Conservation (phyloP, 2,329 filamentous ascomycete species). For the Helicocarpus griseus region DNA sequence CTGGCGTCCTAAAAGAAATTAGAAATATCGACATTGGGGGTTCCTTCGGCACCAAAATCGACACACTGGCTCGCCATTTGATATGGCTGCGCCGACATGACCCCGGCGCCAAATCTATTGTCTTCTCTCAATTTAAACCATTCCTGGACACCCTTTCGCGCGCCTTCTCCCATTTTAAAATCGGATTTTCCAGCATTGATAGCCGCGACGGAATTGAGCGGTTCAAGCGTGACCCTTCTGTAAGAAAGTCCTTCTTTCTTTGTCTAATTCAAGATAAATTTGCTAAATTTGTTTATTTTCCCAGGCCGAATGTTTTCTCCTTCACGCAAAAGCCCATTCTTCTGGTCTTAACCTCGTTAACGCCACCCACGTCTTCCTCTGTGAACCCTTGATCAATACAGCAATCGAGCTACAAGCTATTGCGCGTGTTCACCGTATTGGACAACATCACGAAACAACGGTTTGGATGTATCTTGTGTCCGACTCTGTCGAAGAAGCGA, state of each 20-base stretch:
- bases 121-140: slow-evolving; percentile 86
- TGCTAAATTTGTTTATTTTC: slow-evolving; percentile 8
- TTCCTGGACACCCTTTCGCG: slow-evolving; percentile 65
- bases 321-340: slow-evolving; percentile 81
- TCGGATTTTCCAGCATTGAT: slow-evolving; percentile 64
- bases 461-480: slow-evolving; percentile 94
- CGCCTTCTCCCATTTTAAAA: slow-evolving; percentile 62
- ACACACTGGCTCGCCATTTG: slow-evolving; percentile 70
- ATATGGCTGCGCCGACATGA: slow-evolving; percentile 77
- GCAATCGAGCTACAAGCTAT: slow-evolving; percentile 92
- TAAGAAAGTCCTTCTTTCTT: slow-evolving; percentile 15
- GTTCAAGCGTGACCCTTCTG: slow-evolving; percentile 64
- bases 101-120: slow-evolving; percentile 77
- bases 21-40: slow-evolving; percentile 64
- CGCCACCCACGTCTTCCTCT: slow-evolving; percentile 87
- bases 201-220: slow-evolving; percentile 57
- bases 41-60: slow-evolving; percentile 84
- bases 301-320: slow-evolving; percentile 67
- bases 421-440: slow-evolving; percentile 88
- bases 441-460: slow-evolving; percentile 76
- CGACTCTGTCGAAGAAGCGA: slow-evolving; percentile 83
- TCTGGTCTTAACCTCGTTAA: slow-evolving; percentile 87
- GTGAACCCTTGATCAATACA: slow-evolving; percentile 87
- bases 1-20: slow-evolving; percentile 65
- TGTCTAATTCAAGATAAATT: background rate